These are phyloP conservation scores for Orbilia javanica DNA, from an alignment of 2,329 filamentous ascomycete species.

Conservation along the genomic window DNA sequence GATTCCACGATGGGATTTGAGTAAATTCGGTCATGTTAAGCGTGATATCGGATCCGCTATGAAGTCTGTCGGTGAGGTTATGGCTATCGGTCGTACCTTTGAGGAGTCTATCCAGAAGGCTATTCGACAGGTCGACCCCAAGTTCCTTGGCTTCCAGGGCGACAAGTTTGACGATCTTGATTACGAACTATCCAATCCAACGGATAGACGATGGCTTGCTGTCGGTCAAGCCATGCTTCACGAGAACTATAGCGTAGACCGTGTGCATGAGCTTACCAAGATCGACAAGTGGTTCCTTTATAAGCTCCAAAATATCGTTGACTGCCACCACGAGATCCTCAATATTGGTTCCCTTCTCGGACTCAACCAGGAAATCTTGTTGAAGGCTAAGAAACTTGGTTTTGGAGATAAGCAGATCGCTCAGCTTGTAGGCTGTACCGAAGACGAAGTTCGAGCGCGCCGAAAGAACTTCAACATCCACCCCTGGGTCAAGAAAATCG, in stretches of 20 bases:
- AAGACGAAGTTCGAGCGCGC: constrained; percentile 88
- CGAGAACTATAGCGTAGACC: constrained; percentile 93
- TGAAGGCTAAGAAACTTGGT: constrained; percentile 95
- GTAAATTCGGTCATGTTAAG: constrained; percentile 99
- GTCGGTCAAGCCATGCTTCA: constrained; percentile 98
- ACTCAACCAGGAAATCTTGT: constrained; percentile 86
- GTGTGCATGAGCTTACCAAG: constrained; percentile 92
- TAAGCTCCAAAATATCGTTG: constrained; percentile 97
- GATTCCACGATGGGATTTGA: constrained; percentile 97
- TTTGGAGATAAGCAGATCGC: constrained; percentile 98
- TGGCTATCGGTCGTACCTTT: constrained; percentile 98
- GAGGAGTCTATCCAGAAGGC: constrained; percentile 99
- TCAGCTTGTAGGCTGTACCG: constrained; percentile 82
- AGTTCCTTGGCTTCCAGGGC: constrained; percentile 91
- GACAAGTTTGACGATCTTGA: constrained; percentile 95
- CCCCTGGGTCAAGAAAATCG: constrained; percentile 98
- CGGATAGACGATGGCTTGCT: constrained; percentile 95
- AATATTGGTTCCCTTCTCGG: constrained; percentile 83
- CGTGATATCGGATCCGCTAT: constrained; percentile 96
- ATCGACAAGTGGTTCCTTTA: constrained; percentile 99
- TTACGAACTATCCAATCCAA: constrained; percentile 88
- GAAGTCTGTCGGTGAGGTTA: constrained; percentile 99
- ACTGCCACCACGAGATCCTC: constrained; percentile 88
- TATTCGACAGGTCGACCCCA: constrained; percentile 94
- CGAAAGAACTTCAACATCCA: constrained; percentile 88